Conservation (phyloP, 139 green algal genomes). For the Edaphochlamys debaryana region DNA sequence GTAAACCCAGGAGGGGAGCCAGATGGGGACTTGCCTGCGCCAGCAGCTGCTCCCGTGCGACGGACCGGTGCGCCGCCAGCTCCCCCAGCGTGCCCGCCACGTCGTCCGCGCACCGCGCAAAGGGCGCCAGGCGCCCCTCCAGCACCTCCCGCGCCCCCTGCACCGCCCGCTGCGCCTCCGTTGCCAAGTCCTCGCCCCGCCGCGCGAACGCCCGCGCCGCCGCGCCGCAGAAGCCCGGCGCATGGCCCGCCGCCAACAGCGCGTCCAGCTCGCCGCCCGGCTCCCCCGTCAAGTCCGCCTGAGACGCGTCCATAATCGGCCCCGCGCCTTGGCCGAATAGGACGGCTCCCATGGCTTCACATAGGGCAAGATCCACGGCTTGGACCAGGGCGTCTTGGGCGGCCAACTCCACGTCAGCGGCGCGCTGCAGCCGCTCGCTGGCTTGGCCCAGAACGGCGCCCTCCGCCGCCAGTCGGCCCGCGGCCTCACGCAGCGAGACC, state of each 20-base stretch:
- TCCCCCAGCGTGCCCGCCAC: background rate
- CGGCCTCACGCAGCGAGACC: background rate
- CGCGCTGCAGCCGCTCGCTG: conserved; percentile 1
- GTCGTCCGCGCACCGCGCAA: background rate
- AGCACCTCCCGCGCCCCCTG: conserved; percentile 16
- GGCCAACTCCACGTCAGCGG: background rate
- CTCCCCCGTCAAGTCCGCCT: background rate
- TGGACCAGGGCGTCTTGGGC: conserved; percentile 21
- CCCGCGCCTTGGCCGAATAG: background rate
- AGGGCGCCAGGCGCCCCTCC: background rate
- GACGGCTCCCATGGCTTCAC: background rate
- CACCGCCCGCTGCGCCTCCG: background rate
- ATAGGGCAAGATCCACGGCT: background rate
- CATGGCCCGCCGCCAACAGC: background rate
- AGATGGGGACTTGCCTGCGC: no score
- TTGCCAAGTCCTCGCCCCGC: conserved; percentile 17
- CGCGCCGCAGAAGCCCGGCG: background rate
- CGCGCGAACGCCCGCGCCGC: background rate
- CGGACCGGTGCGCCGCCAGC: background rate
- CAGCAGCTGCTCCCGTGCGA: background rate
- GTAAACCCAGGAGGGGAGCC: no score
- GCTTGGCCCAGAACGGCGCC: background rate
- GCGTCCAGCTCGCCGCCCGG: background rate
- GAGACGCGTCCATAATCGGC: background rate
- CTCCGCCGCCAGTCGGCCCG: background rate